phyloP scores from a whole-genome alignment of 768 basidiomycete species.

The Tephrocybe sp. region DNA sequence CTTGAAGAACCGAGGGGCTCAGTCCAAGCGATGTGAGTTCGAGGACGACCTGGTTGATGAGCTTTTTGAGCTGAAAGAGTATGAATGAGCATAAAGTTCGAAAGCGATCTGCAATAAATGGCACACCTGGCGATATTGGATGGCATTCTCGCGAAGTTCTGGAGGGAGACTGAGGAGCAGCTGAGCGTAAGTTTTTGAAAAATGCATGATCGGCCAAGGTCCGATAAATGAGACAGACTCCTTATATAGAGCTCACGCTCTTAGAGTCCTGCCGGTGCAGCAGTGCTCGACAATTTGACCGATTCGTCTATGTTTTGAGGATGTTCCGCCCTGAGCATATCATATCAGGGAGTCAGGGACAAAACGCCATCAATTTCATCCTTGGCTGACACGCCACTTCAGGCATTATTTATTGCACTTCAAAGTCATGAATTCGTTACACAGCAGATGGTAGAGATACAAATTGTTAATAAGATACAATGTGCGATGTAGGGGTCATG shows the following conservation, averaged over 20 bases:
- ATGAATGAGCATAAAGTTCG: not conserved
- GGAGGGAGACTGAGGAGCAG: slow-evolving; percentile 66
- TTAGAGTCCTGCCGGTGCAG: not conserved
- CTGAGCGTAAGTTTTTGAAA: slow-evolving; percentile 66
- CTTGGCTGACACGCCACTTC: too few relatives aligned
- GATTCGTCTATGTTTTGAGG: too few relatives aligned
- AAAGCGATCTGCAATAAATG: not conserved
- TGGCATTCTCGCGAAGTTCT: slow-evolving; percentile 73
- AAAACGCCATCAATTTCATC: too few relatives aligned
- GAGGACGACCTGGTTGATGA: slow-evolving; percentile 77
- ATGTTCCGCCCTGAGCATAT: too few relatives aligned
- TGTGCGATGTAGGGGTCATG: slow-evolving; percentile 8
- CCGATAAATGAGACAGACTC: not conserved
- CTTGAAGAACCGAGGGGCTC: slow-evolving; percentile 44
- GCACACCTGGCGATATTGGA: slow-evolving; percentile 77
- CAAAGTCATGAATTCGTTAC: slow-evolving; percentile 5
- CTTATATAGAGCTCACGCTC: too few relatives aligned
- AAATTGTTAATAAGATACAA: slow-evolving; percentile 19
- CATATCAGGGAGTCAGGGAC: too few relatives aligned
- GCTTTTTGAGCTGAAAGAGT: slow-evolving; percentile 74
- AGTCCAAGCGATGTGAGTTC: slow-evolving; percentile 76
- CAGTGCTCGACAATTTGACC: too few relatives aligned
- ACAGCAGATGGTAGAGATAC: slow-evolving; percentile 16
- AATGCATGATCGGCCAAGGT: slow-evolving; percentile 53
- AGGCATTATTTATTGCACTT: too few relatives aligned